Percentiles rank a stretch among this genome's conserved stretches.
Evolutionary conservation across 306 rosid genomes (phyloP).

Genomic region (Medicago lupulina): DNA sequence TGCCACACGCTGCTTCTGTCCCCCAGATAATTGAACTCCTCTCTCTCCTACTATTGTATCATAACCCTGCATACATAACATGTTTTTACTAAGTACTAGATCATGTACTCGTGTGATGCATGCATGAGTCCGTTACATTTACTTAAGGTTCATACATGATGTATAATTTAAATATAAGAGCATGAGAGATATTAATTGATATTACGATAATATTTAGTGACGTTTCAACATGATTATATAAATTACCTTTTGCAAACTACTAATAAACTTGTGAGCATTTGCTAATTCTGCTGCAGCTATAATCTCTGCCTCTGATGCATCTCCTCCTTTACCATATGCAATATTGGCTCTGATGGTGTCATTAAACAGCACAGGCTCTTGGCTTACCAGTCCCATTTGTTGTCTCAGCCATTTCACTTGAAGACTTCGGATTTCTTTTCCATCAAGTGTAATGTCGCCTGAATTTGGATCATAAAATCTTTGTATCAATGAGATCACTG

Average conservation of each 20-base stretch:
- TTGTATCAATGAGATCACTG: slow-evolving; percentile 58
- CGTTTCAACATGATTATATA: no score
- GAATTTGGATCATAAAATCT: slow-evolving; percentile 76
- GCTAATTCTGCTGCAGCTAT: slow-evolving; percentile 66
- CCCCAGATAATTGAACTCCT: slow-evolving; percentile 67
- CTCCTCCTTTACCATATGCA: slow-evolving; percentile 72
- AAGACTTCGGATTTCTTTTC: slow-evolving; percentile 54
- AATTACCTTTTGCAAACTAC: slow-evolving; percentile 65
- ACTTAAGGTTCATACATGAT: neutral
- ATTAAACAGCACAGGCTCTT: slow-evolving; percentile 67
- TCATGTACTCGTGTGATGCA: neutral
- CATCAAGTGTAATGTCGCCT: slow-evolving; percentile 66
- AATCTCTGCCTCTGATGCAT: slow-evolving; percentile 68
- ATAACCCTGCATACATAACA: slow-evolving; percentile 59
- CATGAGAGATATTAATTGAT: neutral
- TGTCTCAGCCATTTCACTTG: slow-evolving; percentile 69
- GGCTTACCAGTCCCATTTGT: slow-evolving; percentile 77
- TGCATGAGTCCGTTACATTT: neutral
- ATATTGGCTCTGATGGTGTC: slow-evolving; percentile 66
- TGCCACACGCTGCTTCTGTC: slow-evolving; percentile 76
- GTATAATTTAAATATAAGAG: neutral
- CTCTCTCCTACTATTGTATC: slow-evolving; percentile 62
- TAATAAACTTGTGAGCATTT: slow-evolving; percentile 70
- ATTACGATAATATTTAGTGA: neutral
- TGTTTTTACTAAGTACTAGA: neutral